Percentiles rank a stretch among this genome's conserved stretches.
Evolutionary conservation across 306 rosid species (phyloP).

Genomic region (Lagenaria siceraria): DNA sequence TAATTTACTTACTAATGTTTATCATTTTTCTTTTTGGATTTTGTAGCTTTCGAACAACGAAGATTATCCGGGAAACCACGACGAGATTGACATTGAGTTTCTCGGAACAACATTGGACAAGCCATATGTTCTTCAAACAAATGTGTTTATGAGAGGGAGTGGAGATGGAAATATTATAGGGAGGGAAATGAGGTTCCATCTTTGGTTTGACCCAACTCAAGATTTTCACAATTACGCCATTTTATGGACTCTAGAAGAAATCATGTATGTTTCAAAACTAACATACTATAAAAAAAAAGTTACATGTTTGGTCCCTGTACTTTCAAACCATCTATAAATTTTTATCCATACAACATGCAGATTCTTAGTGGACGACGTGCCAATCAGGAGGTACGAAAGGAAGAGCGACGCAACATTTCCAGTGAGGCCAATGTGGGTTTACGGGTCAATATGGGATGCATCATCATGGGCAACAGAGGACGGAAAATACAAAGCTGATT

Average conservation of each 20-base stretch:
- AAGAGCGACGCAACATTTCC: slow-evolving; percentile 79
- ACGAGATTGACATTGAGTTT: slow-evolving; percentile 83
- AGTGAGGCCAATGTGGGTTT: slow-evolving; percentile 63
- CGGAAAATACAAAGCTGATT: slow-evolving; percentile 85
- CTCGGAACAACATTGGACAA: slow-evolving; percentile 66
- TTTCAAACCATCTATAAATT: neutral
- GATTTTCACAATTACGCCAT: slow-evolving; percentile 79
- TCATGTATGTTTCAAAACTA: slow-evolving; percentile 35
- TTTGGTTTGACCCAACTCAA: slow-evolving; percentile 93
- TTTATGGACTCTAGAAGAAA: slow-evolving; percentile 62
- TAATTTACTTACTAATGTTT: too few species aligned
- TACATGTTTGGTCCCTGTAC: neutral
- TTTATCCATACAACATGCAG: slow-evolving; percentile 15
- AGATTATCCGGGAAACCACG: slow-evolving; percentile 68
- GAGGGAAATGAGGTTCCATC: slow-evolving; percentile 69
- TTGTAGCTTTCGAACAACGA: slow-evolving; percentile 81
- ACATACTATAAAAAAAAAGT: neutral
- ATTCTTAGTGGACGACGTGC: slow-evolving; percentile 84
- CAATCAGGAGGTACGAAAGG: slow-evolving; percentile 61
- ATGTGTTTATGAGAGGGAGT: slow-evolving; percentile 81
- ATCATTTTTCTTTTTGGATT: neutral
- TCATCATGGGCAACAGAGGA: slow-evolving; percentile 92
- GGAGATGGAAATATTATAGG: slow-evolving; percentile 70
- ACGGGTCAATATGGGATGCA: slow-evolving; percentile 95
- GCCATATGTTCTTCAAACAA: slow-evolving; percentile 82